A percentile compares a stretch with the other conserved stretches of the same genome.
These are phyloP conservation scores for Talaromyces pinophilus DNA, from an alignment of 2,329 filamentous ascomycete genomes.

Conservation along the genomic window DNA sequence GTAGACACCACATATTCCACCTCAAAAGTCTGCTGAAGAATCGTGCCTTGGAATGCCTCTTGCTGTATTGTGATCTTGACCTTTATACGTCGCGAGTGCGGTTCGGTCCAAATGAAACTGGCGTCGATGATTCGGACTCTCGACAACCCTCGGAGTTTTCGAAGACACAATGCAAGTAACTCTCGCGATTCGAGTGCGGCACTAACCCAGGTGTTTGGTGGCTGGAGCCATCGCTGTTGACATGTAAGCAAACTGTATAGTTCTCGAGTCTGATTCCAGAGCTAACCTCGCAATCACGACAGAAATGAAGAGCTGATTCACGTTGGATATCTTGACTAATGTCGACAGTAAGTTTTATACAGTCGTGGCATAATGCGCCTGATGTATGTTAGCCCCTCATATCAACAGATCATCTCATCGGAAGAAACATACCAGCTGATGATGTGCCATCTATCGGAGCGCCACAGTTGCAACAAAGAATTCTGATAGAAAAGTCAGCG, in stretches of 20 bases:
- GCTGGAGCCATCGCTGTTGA: conserved; percentile 73
- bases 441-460: conserved; percentile 87
- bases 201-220: conserved; percentile 81
- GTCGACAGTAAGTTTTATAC: conserved; percentile 90
- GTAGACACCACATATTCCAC: conserved; percentile 87
- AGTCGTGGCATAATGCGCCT: conserved; percentile 92
- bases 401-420: background rate
- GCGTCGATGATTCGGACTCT: conserved; percentile 96
- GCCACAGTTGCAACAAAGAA: conserved; percentile 97
- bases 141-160: conserved; percentile 79
- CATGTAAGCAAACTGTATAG: background rate
- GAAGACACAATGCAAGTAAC: conserved; percentile 84
- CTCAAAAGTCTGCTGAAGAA: conserved; percentile 91
- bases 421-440: conserved; percentile 19
- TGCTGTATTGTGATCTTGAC: conserved; percentile 93
- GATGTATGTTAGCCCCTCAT: conserved; percentile 55
- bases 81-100: conserved; percentile 87
- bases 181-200: conserved; percentile 87
- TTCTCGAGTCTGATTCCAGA: background rate
- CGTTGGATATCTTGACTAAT: conserved; percentile 88
- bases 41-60: conserved; percentile 65
- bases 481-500: conserved; percentile 52
- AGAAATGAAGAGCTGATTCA: conserved; percentile 87
- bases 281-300: conserved; percentile 77
- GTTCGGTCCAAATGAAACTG: conserved; percentile 97